Evolutionary conservation across 371 early-diverging fungal species (phyloP).

Genomic region (Quaeritorhiza haematococci): DNA sequence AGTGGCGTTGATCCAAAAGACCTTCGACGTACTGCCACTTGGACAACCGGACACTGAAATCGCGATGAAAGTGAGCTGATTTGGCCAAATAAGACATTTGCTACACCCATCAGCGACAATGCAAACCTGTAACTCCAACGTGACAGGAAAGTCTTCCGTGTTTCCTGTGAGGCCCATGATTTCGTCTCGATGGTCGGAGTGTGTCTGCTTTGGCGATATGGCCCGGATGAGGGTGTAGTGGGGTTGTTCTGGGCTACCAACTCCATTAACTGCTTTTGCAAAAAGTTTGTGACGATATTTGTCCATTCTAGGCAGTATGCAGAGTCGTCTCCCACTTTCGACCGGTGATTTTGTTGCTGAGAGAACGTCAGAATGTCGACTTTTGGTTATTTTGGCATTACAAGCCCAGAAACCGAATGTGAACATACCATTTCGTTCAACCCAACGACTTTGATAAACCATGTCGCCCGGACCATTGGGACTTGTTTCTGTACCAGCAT

Average conservation of each 20-base stretch:
- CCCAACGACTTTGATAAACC: slow-evolving; percentile 69
- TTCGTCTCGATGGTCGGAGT: slow-evolving; percentile 7
- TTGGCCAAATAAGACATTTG: too few relatives aligned
- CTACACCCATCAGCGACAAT: too few relatives aligned
- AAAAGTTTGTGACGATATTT: background rate
- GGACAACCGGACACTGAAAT: slow-evolving; percentile 56
- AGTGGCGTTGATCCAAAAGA: slow-evolving; percentile 62
- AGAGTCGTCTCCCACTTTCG: background rate
- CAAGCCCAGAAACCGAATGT: slow-evolving; percentile 12
- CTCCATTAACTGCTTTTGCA: background rate
- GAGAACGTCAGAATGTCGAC: background rate
- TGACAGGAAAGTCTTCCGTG: slow-evolving; percentile 49
- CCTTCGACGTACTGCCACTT: slow-evolving; percentile 71
- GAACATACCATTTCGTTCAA: slow-evolving; percentile 52
- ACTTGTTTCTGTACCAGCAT: slow-evolving; percentile 54
- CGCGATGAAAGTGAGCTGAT: too few relatives aligned
- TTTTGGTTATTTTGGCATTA: too few relatives aligned
- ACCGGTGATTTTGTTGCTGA: background rate
- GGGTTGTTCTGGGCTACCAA: too few relatives aligned
- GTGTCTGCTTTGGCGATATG: too few relatives aligned
- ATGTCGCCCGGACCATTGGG: slow-evolving; percentile 65
- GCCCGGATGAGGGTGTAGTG: too few relatives aligned
- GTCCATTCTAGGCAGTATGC: background rate
- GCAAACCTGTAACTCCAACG: slow-evolving; percentile 48
- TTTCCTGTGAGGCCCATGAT: slow-evolving; percentile 49